Base-by-base conservation (phyloP, 805 yeast genomes). In the Soucietia sequanensis region DNA sequence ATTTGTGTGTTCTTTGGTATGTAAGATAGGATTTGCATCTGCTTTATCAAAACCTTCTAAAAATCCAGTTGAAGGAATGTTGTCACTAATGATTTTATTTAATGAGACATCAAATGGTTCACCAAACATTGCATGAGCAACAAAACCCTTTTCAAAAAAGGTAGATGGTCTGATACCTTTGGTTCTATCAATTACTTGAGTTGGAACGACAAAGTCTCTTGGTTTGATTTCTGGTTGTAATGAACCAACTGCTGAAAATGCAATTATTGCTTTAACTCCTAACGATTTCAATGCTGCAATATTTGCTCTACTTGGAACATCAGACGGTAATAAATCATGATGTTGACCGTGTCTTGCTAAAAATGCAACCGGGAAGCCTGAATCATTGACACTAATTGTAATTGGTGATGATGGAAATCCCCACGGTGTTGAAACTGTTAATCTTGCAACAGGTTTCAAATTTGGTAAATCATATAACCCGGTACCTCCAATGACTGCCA, bases 121-220 rank as follows among this genome's bases (percentile, higher is more conserved):
- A 37, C 99, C 99, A 60, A 93, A 93, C 48, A 88, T 89, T 27
- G 93, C 97, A 60, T 93, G 99, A 13, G 96, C 99, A 4, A 93
- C 99, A 48, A 93, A 81, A 1, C 99, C 99, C 40, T 73, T 73
- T 52, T 84, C 97, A 57, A 89, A 91, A 60, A 84, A 89, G 13
- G 96, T 84, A 11, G 93, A 81, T 10, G 84, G 81, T 50, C 99
- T 76, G 50, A 89, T 82, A 15, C 98, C 98, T 68, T 91, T 91
- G 30, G 99, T 93, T 60, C 99, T 79, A 63, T 93, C 99, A 52
- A 93, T 91, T 52, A 93, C 75, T 70, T 93, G 99, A 47, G 84
- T 89, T 22, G 99, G 98, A 33, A 93, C 65, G n/a, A 91, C 96
- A 56, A 93, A 93, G 63, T 93, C 98, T 47, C 98, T 78, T 23